Evolutionary conservation across 148 eudicot genomes (phyloP), one percentile per base, ranked within the genome.

Genomic region (Persicaria tinctoria): DNA sequence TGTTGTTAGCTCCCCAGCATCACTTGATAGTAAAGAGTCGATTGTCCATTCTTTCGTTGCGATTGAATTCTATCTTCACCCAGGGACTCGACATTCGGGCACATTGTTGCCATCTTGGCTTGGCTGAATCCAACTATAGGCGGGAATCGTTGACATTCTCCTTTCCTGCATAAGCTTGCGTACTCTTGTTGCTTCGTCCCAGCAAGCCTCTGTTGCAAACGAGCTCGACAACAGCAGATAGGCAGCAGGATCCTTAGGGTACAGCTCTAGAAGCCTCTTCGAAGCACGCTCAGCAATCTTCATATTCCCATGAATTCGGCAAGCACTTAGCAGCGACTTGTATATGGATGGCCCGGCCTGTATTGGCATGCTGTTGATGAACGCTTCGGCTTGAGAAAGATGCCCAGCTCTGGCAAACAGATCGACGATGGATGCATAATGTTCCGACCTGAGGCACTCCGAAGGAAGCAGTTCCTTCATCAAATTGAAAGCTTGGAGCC

Each of bases 401-500:
- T 76, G 77, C 14, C 90, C 90, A 68, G 88, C 87, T 74, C 93
- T 75, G 50, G 83, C 88, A 73, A 83, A 82, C 8, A 89, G 89
- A 81, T 87, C 88, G 71, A 87, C 93, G 48, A 87, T 60, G 76
- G 87, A 85, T 76, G 90, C 88, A 82, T 84, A 89, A 55, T 86
- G 86, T 64, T 87, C 87, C 57, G 77, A 17, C 20, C 76, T 79
- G 18, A 79, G 84, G 54, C 78, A 76, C 74, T 77, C 64, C 72
- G 73, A 73, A 56, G 70, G 76, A 53, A 48, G 44, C 62, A 76
- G 81, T 46, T 69, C 79, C 79, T 75, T 82, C 84, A 89, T 77
- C 70, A 89, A 44, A 64, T 79, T 74, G 51, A 85, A 83, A 73
- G 82, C 80, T 78, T 82, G 76, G 7, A 89, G 81, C 10, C 93